Evolutionary conservation across 108 stramenopile genomes (phyloP).

Genomic region (Fistulifera solaris): DNA sequence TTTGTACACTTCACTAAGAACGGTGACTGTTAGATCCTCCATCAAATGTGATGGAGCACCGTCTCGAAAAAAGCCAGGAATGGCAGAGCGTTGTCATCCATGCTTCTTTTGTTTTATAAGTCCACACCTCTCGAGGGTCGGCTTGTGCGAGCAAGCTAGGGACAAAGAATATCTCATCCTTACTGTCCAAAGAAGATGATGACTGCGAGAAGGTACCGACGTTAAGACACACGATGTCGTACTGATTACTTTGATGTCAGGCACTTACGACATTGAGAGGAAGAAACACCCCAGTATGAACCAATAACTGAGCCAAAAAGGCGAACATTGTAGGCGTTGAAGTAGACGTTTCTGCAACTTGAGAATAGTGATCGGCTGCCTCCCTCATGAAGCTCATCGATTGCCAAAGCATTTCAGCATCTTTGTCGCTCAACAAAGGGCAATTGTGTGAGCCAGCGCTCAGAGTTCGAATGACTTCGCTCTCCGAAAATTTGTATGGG

Average conservation of each 20-base stretch:
- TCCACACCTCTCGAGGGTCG: slow-evolving; percentile 54
- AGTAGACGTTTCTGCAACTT: slow-evolving; percentile 27
- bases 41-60: slow-evolving; percentile 55
- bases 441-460: slow-evolving; percentile 23
- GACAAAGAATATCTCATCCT: slow-evolving; percentile 46
- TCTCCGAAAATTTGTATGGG: slow-evolving; percentile 33
- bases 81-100: slow-evolving; percentile 37
- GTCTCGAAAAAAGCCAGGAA: slow-evolving; percentile 58
- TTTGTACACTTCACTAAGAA: slow-evolving; percentile 52
- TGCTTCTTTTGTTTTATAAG: slow-evolving; percentile 53
- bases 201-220: not conserved
- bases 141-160: slow-evolving; percentile 52
- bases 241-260: not conserved
- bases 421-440: slow-evolving; percentile 33
- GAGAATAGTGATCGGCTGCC: slow-evolving; percentile 48
- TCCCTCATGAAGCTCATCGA: slow-evolving; percentile 63
- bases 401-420: slow-evolving; percentile 58
- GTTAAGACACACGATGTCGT: slow-evolving; percentile 17
- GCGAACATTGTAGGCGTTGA: slow-evolving; percentile 42
- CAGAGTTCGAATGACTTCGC: slow-evolving; percentile 26
- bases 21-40: slow-evolving; percentile 50
- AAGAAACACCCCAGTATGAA: slow-evolving; percentile 56
- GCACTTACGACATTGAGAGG: slow-evolving; percentile 28
- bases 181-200: too few relatives aligned
- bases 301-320: slow-evolving; percentile 58